A percentile compares a stretch with the other conserved stretches of the same genome.
Conservation (phyloP, 306 rosid species). For the Fragaria ananassa region DNA sequence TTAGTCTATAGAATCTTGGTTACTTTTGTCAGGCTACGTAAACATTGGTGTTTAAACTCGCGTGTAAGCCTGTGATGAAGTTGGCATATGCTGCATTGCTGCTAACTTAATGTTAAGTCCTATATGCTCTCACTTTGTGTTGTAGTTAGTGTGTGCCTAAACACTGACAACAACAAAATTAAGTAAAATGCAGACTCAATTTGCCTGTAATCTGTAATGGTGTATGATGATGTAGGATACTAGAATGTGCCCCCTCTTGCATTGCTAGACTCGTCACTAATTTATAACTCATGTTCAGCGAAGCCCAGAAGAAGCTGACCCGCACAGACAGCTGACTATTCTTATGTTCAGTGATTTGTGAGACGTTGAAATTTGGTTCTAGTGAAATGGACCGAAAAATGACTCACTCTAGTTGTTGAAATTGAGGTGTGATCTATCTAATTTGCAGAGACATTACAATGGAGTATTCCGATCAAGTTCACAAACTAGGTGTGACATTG, state of each 20-base stretch:
- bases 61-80: neutral
- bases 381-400: neutral
- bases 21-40: neutral
- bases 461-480: slow-evolving; percentile 31
- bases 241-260: neutral
- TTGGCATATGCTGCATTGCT: neutral
- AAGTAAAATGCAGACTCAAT: too few species aligned
- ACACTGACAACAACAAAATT: too few species aligned
- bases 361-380: neutral
- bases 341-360: neutral
- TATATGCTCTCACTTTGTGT: neutral
- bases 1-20: neutral
- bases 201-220: too few species aligned
- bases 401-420: neutral
- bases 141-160: too few species aligned
- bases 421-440: neutral
- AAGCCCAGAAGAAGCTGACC: too few species aligned
- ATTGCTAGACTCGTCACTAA: neutral
- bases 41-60: neutral
- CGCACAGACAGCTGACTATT: too few species aligned
- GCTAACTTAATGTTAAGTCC: neutral
- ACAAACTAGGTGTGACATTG: slow-evolving; percentile 23
- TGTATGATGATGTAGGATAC: too few species aligned
- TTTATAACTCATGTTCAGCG: neutral
- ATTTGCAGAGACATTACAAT: slow-evolving; percentile 28